A percentile compares a stretch with the other conserved stretches of the same genome.
These are phyloP conservation scores for Irpex sp. DNA, from an alignment of 1,284 basidiomycete genomes.

Conservation along the genomic window DNA sequence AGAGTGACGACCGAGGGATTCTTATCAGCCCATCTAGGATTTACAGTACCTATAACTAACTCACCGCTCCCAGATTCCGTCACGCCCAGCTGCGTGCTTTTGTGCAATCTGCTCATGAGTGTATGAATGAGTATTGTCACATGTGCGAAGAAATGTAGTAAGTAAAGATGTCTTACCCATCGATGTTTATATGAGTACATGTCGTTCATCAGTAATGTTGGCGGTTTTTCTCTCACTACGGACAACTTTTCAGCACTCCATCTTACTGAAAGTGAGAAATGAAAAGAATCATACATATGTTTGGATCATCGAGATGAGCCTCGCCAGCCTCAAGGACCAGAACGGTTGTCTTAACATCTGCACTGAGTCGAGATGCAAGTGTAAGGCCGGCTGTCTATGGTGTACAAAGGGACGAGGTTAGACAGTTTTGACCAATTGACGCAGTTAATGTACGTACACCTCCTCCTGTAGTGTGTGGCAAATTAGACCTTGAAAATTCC, in stretches of 20 bases:
- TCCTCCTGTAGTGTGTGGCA: too few relatives aligned
- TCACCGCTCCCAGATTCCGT: constrained; percentile 10
- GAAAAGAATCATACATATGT: constrained; percentile 20
- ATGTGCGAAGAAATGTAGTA: background rate
- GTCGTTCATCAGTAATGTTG: constrained; percentile 12
- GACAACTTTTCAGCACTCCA: background rate
- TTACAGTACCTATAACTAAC: background rate
- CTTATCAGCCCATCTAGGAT: too few relatives aligned
- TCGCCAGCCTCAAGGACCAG: constrained; percentile 38
- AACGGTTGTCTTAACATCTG: constrained; percentile 26
- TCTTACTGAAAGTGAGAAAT: background rate
- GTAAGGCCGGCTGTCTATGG: constrained; percentile 21
- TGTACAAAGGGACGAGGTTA: background rate
- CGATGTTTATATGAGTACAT: constrained; percentile 26
- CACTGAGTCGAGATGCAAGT: constrained; percentile 22
- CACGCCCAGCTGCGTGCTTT: constrained; percentile 3
- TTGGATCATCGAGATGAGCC: constrained; percentile 28
- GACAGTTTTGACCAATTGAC: background rate
- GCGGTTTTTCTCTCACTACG: too few relatives aligned
- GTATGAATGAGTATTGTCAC: background rate
- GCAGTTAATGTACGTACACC: background rate
- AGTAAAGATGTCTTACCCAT: constrained; percentile 19
- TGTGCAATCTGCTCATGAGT: constrained; percentile 8
- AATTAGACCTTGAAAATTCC: too few relatives aligned
- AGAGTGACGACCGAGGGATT: too few relatives aligned